Percentiles rank a stretch among this genome's conserved stretches.
phyloP scores from a whole-genome alignment of 441 rosid genomes.

The Bruguiera hainesii region DNA sequence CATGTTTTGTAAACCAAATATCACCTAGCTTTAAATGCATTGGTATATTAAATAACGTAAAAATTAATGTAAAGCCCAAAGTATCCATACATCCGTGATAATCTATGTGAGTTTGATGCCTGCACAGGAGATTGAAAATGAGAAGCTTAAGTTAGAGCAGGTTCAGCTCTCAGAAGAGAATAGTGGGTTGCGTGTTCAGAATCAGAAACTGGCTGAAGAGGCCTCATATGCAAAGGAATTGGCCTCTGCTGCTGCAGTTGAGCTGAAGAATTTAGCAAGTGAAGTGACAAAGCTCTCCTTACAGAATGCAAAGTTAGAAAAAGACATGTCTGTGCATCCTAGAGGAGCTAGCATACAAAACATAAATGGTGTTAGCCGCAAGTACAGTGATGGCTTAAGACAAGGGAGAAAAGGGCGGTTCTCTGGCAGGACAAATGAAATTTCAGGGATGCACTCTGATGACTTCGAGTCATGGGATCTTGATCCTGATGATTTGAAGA shows the following conservation, averaged over 20 bases:
- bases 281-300: slow-evolving; percentile 91
- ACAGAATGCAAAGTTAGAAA: slow-evolving; percentile 83
- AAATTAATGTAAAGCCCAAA: too few relatives aligned
- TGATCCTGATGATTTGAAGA: slow-evolving; percentile 70
- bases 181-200: slow-evolving; percentile 75
- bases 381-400: slow-evolving; percentile 51
- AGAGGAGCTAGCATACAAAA: slow-evolving; percentile 40
- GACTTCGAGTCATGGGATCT: slow-evolving; percentile 79
- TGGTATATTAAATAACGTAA: too few relatives aligned
- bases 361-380: slow-evolving; percentile 55
- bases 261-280: slow-evolving; percentile 90
- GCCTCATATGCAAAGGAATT: slow-evolving; percentile 96
- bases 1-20: too few relatives aligned
- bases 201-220: slow-evolving; percentile 90
- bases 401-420: slow-evolving; percentile 75
- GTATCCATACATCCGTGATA: too few relatives aligned
- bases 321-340: slow-evolving; percentile 59
- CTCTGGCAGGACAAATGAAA: slow-evolving; percentile 57
- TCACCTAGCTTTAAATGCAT: too few relatives aligned
- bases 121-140: slow-evolving; percentile 75
- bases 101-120: slow-evolving; percentile 10
- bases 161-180: slow-evolving; percentile 83
- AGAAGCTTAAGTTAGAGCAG: slow-evolving; percentile 69
- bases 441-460: slow-evolving; percentile 43
- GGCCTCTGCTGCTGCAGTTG: slow-evolving; percentile 99